Evolutionary conservation across 495 filamentous ascomycete species (phyloP).

Genomic region (Pyronema domesticum): DNA sequence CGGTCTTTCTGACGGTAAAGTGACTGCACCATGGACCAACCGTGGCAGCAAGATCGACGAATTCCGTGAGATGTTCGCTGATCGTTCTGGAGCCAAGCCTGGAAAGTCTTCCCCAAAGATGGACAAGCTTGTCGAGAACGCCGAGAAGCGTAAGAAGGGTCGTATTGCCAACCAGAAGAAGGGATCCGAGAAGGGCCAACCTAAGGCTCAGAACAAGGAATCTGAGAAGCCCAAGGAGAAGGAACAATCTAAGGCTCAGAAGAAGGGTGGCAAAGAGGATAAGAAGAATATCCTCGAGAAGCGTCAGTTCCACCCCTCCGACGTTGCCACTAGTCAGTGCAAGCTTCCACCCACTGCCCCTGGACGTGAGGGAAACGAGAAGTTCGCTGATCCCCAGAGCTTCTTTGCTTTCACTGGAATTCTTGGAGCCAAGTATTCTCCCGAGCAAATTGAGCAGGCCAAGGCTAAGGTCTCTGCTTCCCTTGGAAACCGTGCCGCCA

Average conservation of each 20-base stretch:
- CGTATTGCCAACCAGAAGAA: background rate
- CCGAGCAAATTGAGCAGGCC: background rate
- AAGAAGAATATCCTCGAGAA: background rate
- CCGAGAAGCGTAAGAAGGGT: background rate
- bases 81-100: background rate
- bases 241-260: background rate
- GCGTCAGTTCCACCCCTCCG: background rate
- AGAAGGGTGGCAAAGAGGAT: background rate
- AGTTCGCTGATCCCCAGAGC: background rate
- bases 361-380: background rate
- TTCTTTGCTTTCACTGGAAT: background rate
- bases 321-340: background rate
- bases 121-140: background rate
- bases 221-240: background rate
- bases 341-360: background rate
- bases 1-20: too few species aligned
- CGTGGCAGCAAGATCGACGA: background rate
- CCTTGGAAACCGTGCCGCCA: background rate
- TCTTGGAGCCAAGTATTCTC: background rate
- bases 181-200: background rate
- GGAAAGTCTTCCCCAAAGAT: background rate
- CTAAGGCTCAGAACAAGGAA: background rate
- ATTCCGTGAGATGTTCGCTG: background rate
- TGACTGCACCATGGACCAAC: too few species aligned
- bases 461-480: background rate